Base-by-base conservation (phyloP, 164 flowering plant genomes). In the Sedum album region DNA sequence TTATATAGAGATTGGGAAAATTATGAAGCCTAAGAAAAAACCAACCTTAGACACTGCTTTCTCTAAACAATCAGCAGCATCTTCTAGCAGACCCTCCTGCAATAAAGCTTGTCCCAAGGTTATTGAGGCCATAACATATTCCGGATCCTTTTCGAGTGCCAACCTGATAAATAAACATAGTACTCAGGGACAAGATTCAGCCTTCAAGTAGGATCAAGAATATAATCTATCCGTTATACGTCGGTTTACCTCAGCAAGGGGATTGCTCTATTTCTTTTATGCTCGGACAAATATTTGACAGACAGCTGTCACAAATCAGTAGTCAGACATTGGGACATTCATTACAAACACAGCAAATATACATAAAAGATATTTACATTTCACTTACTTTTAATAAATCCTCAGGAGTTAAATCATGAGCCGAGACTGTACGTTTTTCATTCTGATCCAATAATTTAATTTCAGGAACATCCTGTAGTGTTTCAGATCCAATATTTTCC, bases 141-240 rank as follows among this genome's bases (percentile, higher is more conserved):
- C 90, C 44, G 97, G 93, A 75, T 92, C 96, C 77, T 90, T 90
- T 48, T 82, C 75, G 72, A 87, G 82, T 57, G 97, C 99, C 70
- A 85, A 53, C 71, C 99, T 92, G 81, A 15, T 71, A 74, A 5
- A 63, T 70, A 70, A 72, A 14, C 20, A 26, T 67, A 28, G 33
- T 38, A 64, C 46, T 25, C 35, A 48, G 64, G 33, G 26, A 42
- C 13, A 0, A 18, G 31, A n/a, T n/a, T n/a, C n/a, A n/a, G n/a
- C n/a, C 60, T 38, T 25, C 39, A 33, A 6, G 14, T 62, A 20
- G 9, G 62, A 33, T 15, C 38, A 31, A 21, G 42, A 49, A 36
- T 41, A 25, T 14, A 66, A 9, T 30, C 5, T 46, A 28, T 35
- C 31, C 23, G 33, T 6, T 18, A 33, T 17, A 15, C 14, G 60